Evolutionary conservation across 495 filamentous ascomycete species (phyloP), one percentile per base, ranked within the genome.

Genomic region (Staphylotrichum longicolle): DNA sequence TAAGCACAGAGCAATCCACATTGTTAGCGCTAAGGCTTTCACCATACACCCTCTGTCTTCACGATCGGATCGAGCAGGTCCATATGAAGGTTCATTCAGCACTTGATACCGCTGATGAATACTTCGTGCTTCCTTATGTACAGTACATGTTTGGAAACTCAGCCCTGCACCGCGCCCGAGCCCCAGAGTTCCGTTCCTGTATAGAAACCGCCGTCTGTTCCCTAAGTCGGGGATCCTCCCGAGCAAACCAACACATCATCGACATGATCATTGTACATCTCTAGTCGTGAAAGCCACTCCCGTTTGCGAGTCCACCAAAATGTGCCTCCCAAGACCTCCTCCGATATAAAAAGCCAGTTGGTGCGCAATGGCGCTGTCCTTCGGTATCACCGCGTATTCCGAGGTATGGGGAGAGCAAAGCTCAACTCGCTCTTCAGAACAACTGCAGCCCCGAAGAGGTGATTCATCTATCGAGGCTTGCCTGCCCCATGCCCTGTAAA

Each of bases 211-310:
- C 39, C 45, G 8, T 12, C 9, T 27, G 14, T 35, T 37, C 5
- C 42, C 54, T n/a, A 52, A 35, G 49, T 27, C 33, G 10, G 49
- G 6, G 1, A 48, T 20, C 15, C 4, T 27, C 45, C 15, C 45
- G 5, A 8, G 45, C 27, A 32, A 48, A 30, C 7, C 45, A 48
- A 30, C 20, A 30, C 30, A 37, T 20, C 15, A 46, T 47, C n/a
- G 14, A 56, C 41, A 57, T 57, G 54, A 35, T 10, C 54, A 57
- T 47, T 37, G 44, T 37, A 37, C 54, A 40, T 57, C n/a, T 47
- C 32, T 47, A 44, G 5, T 6, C 27, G 50, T n/a, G 27, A 45
- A 9, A 7, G 12, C 37, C 37, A 32, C 15, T 27, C 14, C 37
- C 15, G 35, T 15, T 15, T 7, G 20, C 4, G 10, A 1, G 4